These are phyloP conservation scores for Discostella stelligera DNA, from an alignment of 352 stramenopile species.

Conservation along the genomic window DNA sequence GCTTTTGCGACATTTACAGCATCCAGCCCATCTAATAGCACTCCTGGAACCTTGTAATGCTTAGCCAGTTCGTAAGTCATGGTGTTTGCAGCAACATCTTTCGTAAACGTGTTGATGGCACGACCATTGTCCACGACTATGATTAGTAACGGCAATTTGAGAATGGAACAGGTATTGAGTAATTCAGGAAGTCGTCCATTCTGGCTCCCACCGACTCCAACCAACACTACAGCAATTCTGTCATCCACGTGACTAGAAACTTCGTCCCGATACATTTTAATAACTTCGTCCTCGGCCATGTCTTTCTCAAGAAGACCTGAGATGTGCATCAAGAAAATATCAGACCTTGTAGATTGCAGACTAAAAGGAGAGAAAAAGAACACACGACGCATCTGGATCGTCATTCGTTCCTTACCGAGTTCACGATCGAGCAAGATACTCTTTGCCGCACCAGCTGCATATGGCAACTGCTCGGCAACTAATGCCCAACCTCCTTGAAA, in stretches of 20 bases:
- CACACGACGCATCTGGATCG: neutral
- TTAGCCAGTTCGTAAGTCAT: conserved; percentile 63
- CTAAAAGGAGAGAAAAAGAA: neutral
- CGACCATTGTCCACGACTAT: conserved; percentile 88
- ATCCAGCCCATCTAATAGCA: conserved; percentile 85
- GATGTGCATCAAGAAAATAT: neutral
- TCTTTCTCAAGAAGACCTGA: conserved; percentile 62
- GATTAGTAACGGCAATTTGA: conserved; percentile 86
- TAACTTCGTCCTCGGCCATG: conserved; percentile 60
- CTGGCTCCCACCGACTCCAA: conserved; percentile 86
- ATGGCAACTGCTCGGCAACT: conserved; percentile 86
- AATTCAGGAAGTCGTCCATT: conserved; percentile 86
- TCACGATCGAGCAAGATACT: conserved; percentile 85
- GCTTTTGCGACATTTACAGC: conserved; percentile 83
- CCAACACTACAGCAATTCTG: conserved; percentile 85
- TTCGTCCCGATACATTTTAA: conserved; percentile 66
- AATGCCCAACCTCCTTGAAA: conserved; percentile 88
- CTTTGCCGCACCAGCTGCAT: conserved; percentile 85
- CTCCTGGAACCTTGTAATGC: conserved; percentile 85
- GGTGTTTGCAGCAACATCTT: conserved; percentile 84
- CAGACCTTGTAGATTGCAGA: neutral
- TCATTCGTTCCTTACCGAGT: conserved; percentile 53
- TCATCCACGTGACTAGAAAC: conserved; percentile 68
- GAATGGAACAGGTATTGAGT: conserved; percentile 85
- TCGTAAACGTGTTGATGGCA: conserved; percentile 89